Percentiles rank a stretch among this genome's conserved stretches.
phyloP scores from a whole-genome alignment of 2,329 filamentous ascomycete genomes.

The Apiospora pterosperma region DNA sequence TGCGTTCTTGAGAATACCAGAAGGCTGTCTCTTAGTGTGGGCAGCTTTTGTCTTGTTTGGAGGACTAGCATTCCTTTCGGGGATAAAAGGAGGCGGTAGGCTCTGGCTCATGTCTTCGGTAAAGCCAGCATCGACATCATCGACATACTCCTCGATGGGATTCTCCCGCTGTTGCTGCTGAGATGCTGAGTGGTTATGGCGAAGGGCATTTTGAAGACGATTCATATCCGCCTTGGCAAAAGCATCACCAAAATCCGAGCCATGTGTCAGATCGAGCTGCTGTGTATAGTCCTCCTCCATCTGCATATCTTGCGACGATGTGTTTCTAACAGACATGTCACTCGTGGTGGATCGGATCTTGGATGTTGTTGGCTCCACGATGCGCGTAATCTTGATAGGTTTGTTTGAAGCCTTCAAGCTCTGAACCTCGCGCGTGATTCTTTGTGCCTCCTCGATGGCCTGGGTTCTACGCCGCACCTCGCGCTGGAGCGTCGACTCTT shows the following conservation, averaged over 20 bases:
- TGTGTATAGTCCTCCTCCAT: constrained; percentile 34
- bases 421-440: constrained; percentile 19
- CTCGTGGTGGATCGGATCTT: constrained; percentile 22
- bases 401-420: constrained; percentile 26
- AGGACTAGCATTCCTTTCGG: constrained; percentile 13
- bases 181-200: constrained; percentile 22
- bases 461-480: constrained; percentile 13
- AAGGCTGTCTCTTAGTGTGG: constrained; percentile 17
- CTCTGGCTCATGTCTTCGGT: constrained; percentile 25
- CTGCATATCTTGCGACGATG: constrained; percentile 26
- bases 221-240: constrained; percentile 24
- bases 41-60: constrained; percentile 15
- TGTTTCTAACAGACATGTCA: constrained; percentile 33
- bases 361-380: constrained; percentile 22
- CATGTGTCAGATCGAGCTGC: constrained; percentile 32
- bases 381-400: constrained; percentile 28
- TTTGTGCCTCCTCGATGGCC: constrained; percentile 18
- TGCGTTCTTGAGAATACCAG: constrained; percentile 33
- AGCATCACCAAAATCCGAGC: constrained; percentile 28
- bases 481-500: constrained; percentile 15
- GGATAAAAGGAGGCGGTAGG: constrained; percentile 21
- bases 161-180: constrained; percentile 14
- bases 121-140: constrained; percentile 16
- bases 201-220: constrained; percentile 15
- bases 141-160: constrained; percentile 16